phyloP scores from a whole-genome alignment of 179 eudicot genomes.

The Actinidia arguta region DNA sequence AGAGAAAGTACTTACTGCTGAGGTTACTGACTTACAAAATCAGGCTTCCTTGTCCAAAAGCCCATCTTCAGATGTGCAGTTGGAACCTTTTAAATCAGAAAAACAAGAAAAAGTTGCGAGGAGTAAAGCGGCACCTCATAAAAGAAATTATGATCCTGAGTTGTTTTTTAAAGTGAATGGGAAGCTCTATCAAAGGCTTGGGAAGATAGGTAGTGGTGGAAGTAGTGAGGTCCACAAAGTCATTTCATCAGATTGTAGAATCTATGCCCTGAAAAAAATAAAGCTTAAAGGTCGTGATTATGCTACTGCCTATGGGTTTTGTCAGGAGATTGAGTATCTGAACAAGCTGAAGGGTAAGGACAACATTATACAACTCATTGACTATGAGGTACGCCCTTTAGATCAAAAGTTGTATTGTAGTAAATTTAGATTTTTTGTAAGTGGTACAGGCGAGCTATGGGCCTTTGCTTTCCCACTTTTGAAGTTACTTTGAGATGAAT shows the following conservation, averaged over 20 bases:
- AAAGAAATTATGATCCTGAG: conserved; percentile 82
- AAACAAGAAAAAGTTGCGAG: conserved; percentile 58
- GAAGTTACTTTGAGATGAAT: background rate
- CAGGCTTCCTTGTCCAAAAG: conserved; percentile 41
- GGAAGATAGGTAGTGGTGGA: conserved; percentile 98
- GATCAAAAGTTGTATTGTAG: background rate
- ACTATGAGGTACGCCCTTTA: conserved; percentile 78
- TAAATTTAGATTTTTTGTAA: background rate
- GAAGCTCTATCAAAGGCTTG: conserved; percentile 95
- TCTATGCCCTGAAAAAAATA: conserved; percentile 92
- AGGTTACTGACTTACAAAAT: conserved; percentile 40
- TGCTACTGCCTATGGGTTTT: conserved; percentile 95
- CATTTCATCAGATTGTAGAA: conserved; percentile 87
- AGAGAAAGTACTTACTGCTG: conserved; percentile 33
- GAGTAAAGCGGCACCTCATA: conserved; percentile 60
- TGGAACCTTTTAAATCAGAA: conserved; percentile 58
- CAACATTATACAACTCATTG: conserved; percentile 92
- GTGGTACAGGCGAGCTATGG: background rate
- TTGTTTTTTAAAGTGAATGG: conserved; percentile 92
- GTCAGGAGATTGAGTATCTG: conserved; percentile 89
- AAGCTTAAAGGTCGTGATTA: conserved; percentile 98
- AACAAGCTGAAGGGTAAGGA: conserved; percentile 86
- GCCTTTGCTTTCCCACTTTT: background rate
- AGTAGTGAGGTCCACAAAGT: conserved; percentile 99
- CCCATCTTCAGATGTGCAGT: conserved; percentile 45